These are phyloP conservation scores for Pseudopithomyces maydicus DNA, from an alignment of 2,329 filamentous ascomycete genomes.

Conservation along the genomic window DNA sequence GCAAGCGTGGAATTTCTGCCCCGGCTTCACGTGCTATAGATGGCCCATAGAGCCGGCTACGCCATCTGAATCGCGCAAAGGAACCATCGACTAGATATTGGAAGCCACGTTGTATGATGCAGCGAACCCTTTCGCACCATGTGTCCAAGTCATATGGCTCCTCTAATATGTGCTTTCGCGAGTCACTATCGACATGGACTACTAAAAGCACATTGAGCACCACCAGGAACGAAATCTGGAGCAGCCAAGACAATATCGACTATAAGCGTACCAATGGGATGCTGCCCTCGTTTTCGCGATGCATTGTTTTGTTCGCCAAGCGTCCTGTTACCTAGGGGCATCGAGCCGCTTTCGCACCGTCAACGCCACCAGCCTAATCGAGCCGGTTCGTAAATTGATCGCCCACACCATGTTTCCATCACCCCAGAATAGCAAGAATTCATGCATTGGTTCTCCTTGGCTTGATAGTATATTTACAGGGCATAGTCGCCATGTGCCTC, in stretches of 20 bases:
- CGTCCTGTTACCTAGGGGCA: neutral
- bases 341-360: neutral
- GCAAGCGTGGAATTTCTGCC: neutral
- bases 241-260: neutral
- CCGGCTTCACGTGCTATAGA: neutral
- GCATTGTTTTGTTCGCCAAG: conserved; percentile 10
- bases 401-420: conserved; percentile 5
- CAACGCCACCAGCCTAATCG: conserved; percentile 9
- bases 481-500: neutral
- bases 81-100: neutral
- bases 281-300: conserved; percentile 7
- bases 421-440: conserved; percentile 10
- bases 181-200: neutral
- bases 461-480: conserved; percentile 7
- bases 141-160: neutral
- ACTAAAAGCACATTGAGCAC: too few species aligned
- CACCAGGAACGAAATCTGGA: neutral
- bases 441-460: conserved; percentile 2
- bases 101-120: neutral
- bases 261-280: conserved; percentile 2
- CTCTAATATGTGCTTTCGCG: neutral
- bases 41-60: too few species aligned
- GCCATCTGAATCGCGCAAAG: too few species aligned
- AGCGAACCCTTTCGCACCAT: neutral
- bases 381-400: conserved; percentile 8